Percentiles rank a stretch among this genome's conserved stretches.
Conservation (phyloP, 176 grass and related monocot species). For the Carex parvula region DNA sequence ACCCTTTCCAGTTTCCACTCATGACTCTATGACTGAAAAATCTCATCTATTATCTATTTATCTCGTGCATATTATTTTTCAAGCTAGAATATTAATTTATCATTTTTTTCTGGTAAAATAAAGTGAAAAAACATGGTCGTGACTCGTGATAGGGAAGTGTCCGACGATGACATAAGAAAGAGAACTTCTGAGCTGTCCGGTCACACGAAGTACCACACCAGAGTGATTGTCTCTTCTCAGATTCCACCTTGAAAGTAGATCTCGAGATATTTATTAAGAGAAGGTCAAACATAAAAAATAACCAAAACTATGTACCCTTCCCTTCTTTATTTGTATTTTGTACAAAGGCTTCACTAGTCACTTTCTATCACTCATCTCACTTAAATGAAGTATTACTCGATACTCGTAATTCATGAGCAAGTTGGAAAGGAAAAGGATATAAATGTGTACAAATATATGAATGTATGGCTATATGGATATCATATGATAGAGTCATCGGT, state of each 20-base stretch:
- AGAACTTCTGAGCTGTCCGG: conserved; percentile 5
- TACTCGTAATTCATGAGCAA: background rate
- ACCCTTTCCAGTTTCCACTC: background rate
- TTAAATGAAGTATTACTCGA: background rate
- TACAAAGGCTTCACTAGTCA: background rate
- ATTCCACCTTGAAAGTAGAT: conserved; percentile 34
- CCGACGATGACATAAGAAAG: conserved; percentile 21
- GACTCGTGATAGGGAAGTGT: background rate
- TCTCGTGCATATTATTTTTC: background rate
- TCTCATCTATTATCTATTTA: background rate
- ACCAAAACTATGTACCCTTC: background rate
- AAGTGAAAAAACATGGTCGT: background rate
- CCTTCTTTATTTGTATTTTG: background rate
- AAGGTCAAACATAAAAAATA: conserved; percentile 31
- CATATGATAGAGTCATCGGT: background rate
- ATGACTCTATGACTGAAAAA: background rate
- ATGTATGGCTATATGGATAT: background rate
- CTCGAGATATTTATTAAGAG: conserved; percentile 31
- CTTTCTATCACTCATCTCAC: background rate
- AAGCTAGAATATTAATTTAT: background rate
- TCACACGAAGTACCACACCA: conserved; percentile 22
- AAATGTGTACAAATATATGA: background rate
- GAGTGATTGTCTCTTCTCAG: conserved; percentile 28
- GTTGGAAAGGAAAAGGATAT: background rate
- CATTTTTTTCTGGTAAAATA: background rate